These are phyloP conservation scores for Acacia confusa DNA, from an alignment of 306 rosid genomes.

Conservation along the genomic window DNA sequence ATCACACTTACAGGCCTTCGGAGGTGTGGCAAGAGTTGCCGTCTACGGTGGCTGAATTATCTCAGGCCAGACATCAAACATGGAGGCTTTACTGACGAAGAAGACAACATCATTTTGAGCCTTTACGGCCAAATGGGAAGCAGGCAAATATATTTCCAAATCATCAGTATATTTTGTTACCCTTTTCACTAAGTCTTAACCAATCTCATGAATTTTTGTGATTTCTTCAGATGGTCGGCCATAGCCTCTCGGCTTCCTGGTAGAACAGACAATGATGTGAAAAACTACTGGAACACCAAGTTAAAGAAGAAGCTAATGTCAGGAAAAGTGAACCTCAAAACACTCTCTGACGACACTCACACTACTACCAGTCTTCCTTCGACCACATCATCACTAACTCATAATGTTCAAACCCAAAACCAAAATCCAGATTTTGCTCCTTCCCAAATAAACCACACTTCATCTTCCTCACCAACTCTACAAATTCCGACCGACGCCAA, in stretches of 20 bases:
- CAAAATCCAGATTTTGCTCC: conserved; percentile 13
- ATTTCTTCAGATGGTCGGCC: conserved; percentile 68
- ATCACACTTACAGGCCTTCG: conserved; percentile 49
- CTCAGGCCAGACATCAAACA: conserved; percentile 88
- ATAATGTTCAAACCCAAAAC: conserved; percentile 31
- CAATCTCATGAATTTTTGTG: neutral
- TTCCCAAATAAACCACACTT: conserved; percentile 26
- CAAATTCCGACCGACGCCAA: conserved; percentile 17
- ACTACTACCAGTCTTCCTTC: neutral
- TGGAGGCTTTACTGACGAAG: conserved; percentile 84
- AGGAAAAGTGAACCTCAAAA: conserved; percentile 39
- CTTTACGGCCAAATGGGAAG: conserved; percentile 79
- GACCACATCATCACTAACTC: conserved; percentile 30
- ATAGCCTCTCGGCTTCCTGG: conserved; percentile 80
- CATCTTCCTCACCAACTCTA: conserved; percentile 20
- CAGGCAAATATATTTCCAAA: conserved; percentile 45
- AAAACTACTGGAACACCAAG: conserved; percentile 88
- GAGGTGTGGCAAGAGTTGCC: conserved; percentile 94
- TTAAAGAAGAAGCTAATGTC: conserved; percentile 68
- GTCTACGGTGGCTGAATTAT: conserved; percentile 86
- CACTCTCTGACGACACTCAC: conserved; percentile 4
- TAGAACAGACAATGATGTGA: conserved; percentile 91
- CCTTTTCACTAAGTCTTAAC: neutral
- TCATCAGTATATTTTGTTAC: neutral
- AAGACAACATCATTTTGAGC: conserved; percentile 60